phyloP scores from a whole-genome alignment of 352 stramenopile genomes.

The Phytophthora citricola region DNA sequence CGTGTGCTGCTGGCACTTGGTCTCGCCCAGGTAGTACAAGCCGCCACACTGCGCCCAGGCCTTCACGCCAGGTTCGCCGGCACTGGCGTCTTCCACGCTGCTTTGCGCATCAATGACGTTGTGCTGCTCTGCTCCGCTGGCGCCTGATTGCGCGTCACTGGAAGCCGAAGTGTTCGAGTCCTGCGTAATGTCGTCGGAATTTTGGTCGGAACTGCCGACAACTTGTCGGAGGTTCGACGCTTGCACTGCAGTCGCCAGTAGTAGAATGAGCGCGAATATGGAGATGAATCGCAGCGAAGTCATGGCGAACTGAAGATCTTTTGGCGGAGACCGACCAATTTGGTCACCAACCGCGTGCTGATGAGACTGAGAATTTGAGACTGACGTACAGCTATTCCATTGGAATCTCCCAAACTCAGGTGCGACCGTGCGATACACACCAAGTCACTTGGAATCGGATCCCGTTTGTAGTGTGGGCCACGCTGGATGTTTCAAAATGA shows the following conservation, averaged over 20 bases:
- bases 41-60: constrained; percentile 39
- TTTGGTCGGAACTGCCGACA: constrained; percentile 3
- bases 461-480: constrained; percentile 5
- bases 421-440: constrained; percentile 14
- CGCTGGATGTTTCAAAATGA: background rate
- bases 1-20: constrained; percentile 30
- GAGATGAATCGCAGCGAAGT: constrained; percentile 15
- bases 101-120: constrained; percentile 9
- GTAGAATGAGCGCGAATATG: constrained; percentile 3
- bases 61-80: constrained; percentile 15
- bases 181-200: constrained; percentile 16
- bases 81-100: constrained; percentile 4
- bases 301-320: constrained; percentile 11
- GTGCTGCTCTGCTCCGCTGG: constrained; percentile 5
- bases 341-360: background rate
- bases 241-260: background rate
- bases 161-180: constrained; percentile 13
- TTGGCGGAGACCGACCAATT: constrained; percentile 5
- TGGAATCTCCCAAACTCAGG: constrained; percentile 5
- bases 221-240: constrained; percentile 22
- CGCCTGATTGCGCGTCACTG: constrained; percentile 1
- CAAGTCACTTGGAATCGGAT: constrained; percentile 13
- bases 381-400: constrained; percentile 11
- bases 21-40: constrained; percentile 37
- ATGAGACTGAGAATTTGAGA: constrained; percentile 24